A percentile compares a stretch with the other conserved stretches of the same genome.
Evolutionary conservation across 2,329 filamentous ascomycete species (phyloP).

Genomic region (Botrytis squamosa): DNA sequence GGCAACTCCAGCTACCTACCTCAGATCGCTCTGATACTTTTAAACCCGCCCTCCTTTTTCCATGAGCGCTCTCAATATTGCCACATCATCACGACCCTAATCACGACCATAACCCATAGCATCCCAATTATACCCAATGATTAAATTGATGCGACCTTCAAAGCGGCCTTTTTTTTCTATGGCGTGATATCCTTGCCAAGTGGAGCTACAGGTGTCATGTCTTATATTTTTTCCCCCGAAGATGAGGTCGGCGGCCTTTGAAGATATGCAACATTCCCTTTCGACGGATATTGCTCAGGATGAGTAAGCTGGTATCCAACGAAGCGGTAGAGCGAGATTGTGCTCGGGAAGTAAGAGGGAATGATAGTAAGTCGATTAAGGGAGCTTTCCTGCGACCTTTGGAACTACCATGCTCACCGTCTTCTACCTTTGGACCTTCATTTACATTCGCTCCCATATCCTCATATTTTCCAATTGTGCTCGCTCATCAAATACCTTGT

Average conservation of each 20-base stretch:
- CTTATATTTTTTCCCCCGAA: neutral
- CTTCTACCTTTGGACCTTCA: neutral
- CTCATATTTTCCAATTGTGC: neutral
- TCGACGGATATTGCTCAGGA: neutral
- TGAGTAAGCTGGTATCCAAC: too few relatives aligned
- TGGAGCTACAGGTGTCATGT: neutral
- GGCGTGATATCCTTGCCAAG: neutral
- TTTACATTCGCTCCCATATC: neutral
- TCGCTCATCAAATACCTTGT: neutral
- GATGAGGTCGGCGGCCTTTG: slow-evolving; percentile 7
- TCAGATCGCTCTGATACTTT: neutral
- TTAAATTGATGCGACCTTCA: slow-evolving; percentile 9
- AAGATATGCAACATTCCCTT: neutral
- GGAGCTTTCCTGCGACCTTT: neutral
- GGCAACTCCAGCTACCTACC: neutral
- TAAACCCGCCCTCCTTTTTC: neutral
- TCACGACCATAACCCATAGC: neutral
- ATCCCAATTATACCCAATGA: neutral
- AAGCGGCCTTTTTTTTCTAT: neutral
- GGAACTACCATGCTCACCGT: neutral
- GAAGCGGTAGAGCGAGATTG: neutral
- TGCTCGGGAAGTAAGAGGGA: too few relatives aligned
- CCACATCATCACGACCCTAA: neutral
- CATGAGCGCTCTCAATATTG: neutral
- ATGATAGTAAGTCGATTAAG: neutral